Conservation (phyloP, 2,329 filamentous ascomycete genomes). For the Hortaea werneckii region DNA sequence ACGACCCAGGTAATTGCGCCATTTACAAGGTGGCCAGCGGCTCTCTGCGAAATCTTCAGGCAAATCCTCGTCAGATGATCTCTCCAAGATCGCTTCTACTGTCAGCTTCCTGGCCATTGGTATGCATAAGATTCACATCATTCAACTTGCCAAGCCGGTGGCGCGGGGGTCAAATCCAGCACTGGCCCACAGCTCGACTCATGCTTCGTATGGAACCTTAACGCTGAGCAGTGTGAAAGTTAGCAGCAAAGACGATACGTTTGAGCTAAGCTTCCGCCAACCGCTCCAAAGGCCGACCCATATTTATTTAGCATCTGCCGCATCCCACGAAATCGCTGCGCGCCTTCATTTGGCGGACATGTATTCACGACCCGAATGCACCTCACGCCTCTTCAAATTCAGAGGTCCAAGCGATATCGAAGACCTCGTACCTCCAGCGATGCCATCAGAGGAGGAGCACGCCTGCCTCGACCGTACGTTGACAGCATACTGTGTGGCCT, state of each 20-base stretch:
- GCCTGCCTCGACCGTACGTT: slow-evolving; percentile 55
- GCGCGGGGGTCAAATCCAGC: slow-evolving; percentile 46
- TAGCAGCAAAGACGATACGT: slow-evolving; percentile 53
- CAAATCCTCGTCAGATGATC: slow-evolving; percentile 54
- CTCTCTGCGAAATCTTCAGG: slow-evolving; percentile 43
- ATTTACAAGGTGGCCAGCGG: slow-evolving; percentile 61
- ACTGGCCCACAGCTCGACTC: slow-evolving; percentile 38
- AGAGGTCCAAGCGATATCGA: slow-evolving; percentile 48
- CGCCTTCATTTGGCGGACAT: slow-evolving; percentile 52
- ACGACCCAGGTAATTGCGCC: slow-evolving; percentile 56
- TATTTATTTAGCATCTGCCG: slow-evolving; percentile 53
- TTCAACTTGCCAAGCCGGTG: slow-evolving; percentile 51
- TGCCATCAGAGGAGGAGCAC: slow-evolving; percentile 47
- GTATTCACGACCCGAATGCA: slow-evolving; percentile 56
- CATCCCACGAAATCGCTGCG: slow-evolving; percentile 54
- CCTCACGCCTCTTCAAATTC: slow-evolving; percentile 52
- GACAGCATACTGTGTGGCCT: slow-evolving; percentile 59
- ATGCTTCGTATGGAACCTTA: slow-evolving; percentile 52
- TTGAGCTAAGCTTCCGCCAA: slow-evolving; percentile 52
- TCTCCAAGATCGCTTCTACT: slow-evolving; percentile 53
- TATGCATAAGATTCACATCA: slow-evolving; percentile 57
- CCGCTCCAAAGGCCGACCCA: slow-evolving; percentile 47
- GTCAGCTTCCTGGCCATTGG: slow-evolving; percentile 61
- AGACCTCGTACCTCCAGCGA: slow-evolving; percentile 39
- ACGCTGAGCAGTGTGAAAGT: slow-evolving; percentile 51